Evolutionary conservation across 1,284 basidiomycete species (phyloP).

Genomic region (Cerioporus squamosus): DNA sequence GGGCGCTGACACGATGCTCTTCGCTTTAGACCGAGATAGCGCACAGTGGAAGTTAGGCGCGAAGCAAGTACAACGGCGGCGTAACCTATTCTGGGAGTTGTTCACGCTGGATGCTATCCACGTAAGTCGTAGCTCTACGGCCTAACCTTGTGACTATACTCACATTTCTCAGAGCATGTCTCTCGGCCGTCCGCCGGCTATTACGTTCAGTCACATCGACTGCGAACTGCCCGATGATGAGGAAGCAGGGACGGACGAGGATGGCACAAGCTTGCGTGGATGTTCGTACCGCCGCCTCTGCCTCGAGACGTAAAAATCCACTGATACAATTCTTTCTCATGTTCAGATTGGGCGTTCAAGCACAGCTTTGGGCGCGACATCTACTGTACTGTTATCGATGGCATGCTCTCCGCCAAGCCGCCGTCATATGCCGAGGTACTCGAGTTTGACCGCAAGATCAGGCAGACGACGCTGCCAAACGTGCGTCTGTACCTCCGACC

Average conservation of each 20-base stretch:
- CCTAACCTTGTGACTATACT: not conserved
- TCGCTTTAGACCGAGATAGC: constrained; percentile 45
- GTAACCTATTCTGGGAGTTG: constrained; percentile 51
- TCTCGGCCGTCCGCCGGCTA: constrained; percentile 35
- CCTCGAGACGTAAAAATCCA: not conserved
- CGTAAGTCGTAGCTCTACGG: constrained; percentile 28
- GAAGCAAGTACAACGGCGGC: constrained; percentile 42
- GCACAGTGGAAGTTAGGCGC: constrained; percentile 44
- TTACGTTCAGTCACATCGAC: constrained; percentile 32
- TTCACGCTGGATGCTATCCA: constrained; percentile 41
- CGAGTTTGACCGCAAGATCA: constrained; percentile 36
- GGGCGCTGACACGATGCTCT: not conserved
- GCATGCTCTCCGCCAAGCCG: constrained; percentile 33
- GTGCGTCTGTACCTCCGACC: constrained; percentile 33
- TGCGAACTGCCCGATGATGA: constrained; percentile 35
- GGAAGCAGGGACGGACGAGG: constrained; percentile 27
- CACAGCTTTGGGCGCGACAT: constrained; percentile 31
- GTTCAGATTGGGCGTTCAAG: constrained; percentile 35
- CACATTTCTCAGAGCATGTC: constrained; percentile 31
- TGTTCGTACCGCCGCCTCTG: constrained; percentile 27
- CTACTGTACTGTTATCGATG: constrained; percentile 30
- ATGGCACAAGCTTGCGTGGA: constrained; percentile 30
- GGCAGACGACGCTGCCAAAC: constrained; percentile 33
- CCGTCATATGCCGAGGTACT: constrained; percentile 35
- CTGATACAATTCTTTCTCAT: not conserved